Evolutionary conservation across 2,329 filamentous ascomycete species (phyloP), one percentile per base, ranked within the genome.

Genomic region (Fusarium tjaetaba): DNA sequence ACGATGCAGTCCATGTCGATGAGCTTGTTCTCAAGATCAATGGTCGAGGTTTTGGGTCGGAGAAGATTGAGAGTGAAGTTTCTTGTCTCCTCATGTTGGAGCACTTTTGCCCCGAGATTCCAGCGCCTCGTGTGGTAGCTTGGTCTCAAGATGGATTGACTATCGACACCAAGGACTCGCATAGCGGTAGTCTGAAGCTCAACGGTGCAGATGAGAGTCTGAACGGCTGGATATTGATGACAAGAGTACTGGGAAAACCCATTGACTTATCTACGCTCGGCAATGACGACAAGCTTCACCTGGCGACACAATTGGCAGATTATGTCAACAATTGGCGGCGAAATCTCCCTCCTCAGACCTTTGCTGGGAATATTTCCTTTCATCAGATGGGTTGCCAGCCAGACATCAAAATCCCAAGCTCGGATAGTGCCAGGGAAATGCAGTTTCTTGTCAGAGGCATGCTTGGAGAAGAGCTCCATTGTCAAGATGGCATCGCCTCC

Each of bases 211-310:
- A n/a, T n/a, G n/a, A n/a, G n/a, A n/a, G n/a, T n/a, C n/a, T n/a
- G n/a, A n/a, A n/a, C n/a, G 65, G 68, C 3, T 70, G 68, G 65
- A 52, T 69, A 9, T 28, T 71, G 16, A 71, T 70, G 65, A 58
- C 65, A 0, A 45, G 20, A 18, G 34, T 65, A 4, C 52, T 42
- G 1, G 68, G 68, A 9, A 15, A 15, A 1, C 36, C 52, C 4
- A 32, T 61, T 11, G 8, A 49, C 7, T 10, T 41, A 15, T 24
- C 52, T 4, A 2, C 57, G 11, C 28, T 56, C 15, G 2, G 18
- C 7, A 4, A 36, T 1, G 24, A 46, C 0, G 46, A 28, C 22
- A 53, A 7, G 2, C 4, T 11, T 18, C 11, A 42, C 5, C 20
- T 71, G 4, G 57, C 45, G 3, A 20, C 11, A 8, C 61, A 71